These are phyloP conservation scores for Venturia carpophila DNA, from an alignment of 2,329 filamentous ascomycete genomes.

Conservation along the genomic window DNA sequence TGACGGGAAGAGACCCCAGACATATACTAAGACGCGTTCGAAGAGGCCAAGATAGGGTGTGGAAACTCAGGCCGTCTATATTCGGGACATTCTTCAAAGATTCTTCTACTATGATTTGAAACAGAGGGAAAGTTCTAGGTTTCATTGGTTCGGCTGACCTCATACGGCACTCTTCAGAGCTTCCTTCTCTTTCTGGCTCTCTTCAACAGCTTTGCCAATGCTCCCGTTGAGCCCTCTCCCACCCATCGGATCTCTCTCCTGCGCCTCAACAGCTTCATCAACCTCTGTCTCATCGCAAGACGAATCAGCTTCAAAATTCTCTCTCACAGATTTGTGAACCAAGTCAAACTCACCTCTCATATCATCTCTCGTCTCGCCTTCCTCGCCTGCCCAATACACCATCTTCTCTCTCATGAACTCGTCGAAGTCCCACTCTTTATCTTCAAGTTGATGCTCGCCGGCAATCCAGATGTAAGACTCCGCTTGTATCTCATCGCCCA, in stretches of 20 bases:
- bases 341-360: conserved; percentile 35
- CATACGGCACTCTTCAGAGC: conserved; percentile 13
- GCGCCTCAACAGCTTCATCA: conserved; percentile 18
- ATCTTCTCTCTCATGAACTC: conserved; percentile 73
- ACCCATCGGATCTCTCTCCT: conserved; percentile 35
- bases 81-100: too few relatives aligned
- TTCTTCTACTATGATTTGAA: too few relatives aligned
- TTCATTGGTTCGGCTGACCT: not conserved
- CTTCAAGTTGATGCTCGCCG: conserved; percentile 49
- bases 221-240: conserved; percentile 36
- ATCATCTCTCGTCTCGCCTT: conserved; percentile 39
- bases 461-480: conserved; percentile 48
- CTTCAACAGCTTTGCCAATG: conserved; percentile 25
- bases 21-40: too few relatives aligned
- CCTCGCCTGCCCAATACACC: conserved; percentile 47
- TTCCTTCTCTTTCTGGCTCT: conserved; percentile 13
- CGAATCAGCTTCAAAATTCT: not conserved
- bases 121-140: too few relatives aligned
- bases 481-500: conserved; percentile 35
- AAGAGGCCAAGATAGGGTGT: too few relatives aligned
- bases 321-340: not conserved
- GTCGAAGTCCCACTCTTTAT: conserved; percentile 78
- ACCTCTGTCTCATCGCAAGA: conserved; percentile 14
- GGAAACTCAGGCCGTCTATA: too few relatives aligned
- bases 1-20: too few relatives aligned